phyloP scores from a whole-genome alignment of 768 basidiomycete genomes.

The Pisolithus marmoratus region DNA sequence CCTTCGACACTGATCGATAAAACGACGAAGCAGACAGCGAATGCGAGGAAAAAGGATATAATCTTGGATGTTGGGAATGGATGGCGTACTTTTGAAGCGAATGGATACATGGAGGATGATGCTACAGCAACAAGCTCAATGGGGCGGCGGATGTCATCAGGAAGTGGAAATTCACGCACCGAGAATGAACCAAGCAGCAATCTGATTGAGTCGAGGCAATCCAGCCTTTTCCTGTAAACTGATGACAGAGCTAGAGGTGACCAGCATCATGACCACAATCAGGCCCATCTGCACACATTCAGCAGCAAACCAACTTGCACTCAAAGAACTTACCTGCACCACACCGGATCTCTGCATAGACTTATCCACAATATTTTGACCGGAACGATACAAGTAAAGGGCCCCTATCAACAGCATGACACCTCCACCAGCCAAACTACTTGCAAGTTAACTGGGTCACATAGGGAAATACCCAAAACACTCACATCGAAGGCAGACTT shows the following conservation, averaged over 20 bases:
- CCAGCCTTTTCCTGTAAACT: conserved; percentile 64
- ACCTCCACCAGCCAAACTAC: conserved; percentile 44
- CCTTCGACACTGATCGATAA: conserved; percentile 81
- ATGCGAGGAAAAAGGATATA: conserved; percentile 61
- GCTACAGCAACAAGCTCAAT: conserved; percentile 28
- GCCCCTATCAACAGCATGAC: conserved; percentile 36
- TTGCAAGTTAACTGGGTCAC: conserved; percentile 7
- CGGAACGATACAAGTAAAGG: conserved; percentile 9
- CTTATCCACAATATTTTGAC: neutral
- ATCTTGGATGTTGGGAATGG: conserved; percentile 45
- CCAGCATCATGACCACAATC: conserved; percentile 39
- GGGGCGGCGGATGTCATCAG: neutral
- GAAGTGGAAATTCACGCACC: conserved; percentile 34
- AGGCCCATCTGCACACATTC: conserved; percentile 34
- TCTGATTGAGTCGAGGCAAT: conserved; percentile 55
- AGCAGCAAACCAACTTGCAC: neutral
- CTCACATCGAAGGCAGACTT: conserved; percentile 54
- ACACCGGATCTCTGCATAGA: conserved; percentile 2
- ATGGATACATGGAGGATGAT: conserved; percentile 47
- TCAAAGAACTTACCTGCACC: conserved; percentile 18
- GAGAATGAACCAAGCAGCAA: conserved; percentile 59
- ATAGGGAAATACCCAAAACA: conserved; percentile 1
- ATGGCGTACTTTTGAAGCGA: conserved; percentile 32
- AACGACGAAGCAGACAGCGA: conserved; percentile 70
- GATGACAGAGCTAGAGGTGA: conserved; percentile 53